Base-by-base conservation (phyloP, 1,139 yeast species). In the Blastobotrys persicus region DNA sequence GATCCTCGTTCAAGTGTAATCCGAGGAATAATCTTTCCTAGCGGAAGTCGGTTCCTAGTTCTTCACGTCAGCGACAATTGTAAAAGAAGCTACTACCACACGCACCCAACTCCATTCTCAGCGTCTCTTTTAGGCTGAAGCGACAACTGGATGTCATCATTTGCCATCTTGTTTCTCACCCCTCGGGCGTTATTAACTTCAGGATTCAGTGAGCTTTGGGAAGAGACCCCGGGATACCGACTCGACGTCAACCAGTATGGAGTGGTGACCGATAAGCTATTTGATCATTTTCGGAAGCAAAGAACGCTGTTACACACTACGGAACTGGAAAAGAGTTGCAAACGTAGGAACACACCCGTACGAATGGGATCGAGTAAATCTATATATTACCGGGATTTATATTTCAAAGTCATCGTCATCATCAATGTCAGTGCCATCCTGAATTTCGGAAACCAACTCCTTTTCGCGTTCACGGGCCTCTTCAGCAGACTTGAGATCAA, bases 401-500 rank as follows among this genome's bases (percentile, higher is more conserved):
- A 68, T 56, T 35, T 68, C 72, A 55, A 63, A 68, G 40, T 69
- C 74, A 33, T 72, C 76, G 43, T 70, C 74, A 20, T 71, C 76
- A 39, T 71, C 73, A 28, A 68, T 63, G 42, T 67, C 70, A 17
- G 69, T 62, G 42, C 70, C 71, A 49, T 72, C 75, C 54, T 71
- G 74, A 44, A 72, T 65, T 60, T 71, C 75, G 33, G 67, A 67
- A 20, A 70, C 75, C 42, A 71, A 66, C 56, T 78, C 81, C 58
- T 76, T 78, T 56, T 78, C 82, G 44, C 80, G 70, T 57, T 78
- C 80, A 14, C 80, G 71, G 6, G 79, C 82, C 59, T 79, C 81
- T 54, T 79, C 78, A 42, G 80, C 83, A 37, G 76, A 77, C 58
- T 79, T 75, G 49, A 75, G 67, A 49, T 77, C 81, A 14, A 67